Evolutionary conservation across 169 alveolate species (phyloP).

Genomic region (Plasmodium knowlesi): DNA sequence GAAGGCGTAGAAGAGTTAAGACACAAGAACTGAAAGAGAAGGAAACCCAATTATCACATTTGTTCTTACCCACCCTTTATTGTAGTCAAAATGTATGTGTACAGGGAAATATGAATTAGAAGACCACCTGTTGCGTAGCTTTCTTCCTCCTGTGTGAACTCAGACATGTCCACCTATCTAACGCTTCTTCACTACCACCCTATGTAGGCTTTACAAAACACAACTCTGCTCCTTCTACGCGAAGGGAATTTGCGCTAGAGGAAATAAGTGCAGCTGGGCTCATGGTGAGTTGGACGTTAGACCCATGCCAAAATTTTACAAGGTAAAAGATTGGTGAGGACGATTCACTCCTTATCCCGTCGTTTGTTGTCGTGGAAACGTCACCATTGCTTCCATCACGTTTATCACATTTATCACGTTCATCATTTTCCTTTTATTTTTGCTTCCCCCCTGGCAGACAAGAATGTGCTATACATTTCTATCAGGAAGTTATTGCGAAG

Average conservation of each 20-base stretch:
- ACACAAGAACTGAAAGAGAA: background rate
- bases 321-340: background rate
- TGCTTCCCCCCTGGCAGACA: constrained; percentile 3
- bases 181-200: background rate
- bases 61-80: too few relatives aligned
- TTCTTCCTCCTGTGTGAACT: background rate
- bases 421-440: too few relatives aligned
- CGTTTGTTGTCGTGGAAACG: background rate
- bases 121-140: background rate
- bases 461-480: constrained; percentile 61
- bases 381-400: background rate
- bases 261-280: constrained; percentile 66
- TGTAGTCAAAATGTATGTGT: background rate
- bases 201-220: constrained; percentile 49
- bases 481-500: constrained; percentile 67
- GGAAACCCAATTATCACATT: background rate
- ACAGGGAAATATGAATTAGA: background rate
- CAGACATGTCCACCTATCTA: background rate
- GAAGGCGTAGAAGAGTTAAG: background rate
- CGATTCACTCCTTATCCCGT: background rate
- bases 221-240: constrained; percentile 69
- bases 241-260: constrained; percentile 60
- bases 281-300: constrained; percentile 61
- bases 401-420: too few relatives aligned
- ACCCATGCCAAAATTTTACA: constrained; percentile 63